phyloP scores from a whole-genome alignment of 768 basidiomycete species.

The Phanerochaete sordida region DNA sequence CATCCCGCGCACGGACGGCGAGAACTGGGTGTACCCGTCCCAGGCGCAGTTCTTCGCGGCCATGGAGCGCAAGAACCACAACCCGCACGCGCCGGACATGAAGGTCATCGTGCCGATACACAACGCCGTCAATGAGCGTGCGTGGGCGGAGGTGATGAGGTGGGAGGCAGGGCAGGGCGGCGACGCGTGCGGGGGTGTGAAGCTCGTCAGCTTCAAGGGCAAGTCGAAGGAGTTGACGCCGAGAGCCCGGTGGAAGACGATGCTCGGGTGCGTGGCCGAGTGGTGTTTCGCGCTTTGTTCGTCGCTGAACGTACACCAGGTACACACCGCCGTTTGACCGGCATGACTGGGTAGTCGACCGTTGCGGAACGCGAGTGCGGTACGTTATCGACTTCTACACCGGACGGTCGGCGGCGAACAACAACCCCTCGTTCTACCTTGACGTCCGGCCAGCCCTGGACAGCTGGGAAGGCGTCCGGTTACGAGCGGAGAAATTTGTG shows the following conservation, averaged over 20 bases:
- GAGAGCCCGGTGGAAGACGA: slow-evolving; percentile 75
- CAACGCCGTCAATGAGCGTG: slow-evolving; percentile 92
- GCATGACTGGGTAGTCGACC: slow-evolving; percentile 96
- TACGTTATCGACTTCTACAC: slow-evolving; percentile 99
- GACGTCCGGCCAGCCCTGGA: slow-evolving; percentile 95
- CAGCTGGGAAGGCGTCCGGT: slow-evolving; percentile 88
- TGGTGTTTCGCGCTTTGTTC: neutral
- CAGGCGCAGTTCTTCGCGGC: slow-evolving; percentile 99
- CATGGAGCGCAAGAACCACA: slow-evolving; percentile 92
- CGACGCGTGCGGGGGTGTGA: slow-evolving; percentile 75
- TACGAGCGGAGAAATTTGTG: slow-evolving; percentile 67
- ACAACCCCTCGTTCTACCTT: slow-evolving; percentile 81
- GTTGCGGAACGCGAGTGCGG: slow-evolving; percentile 83
- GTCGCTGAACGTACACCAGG: slow-evolving; percentile 37
- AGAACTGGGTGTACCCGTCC: slow-evolving; percentile 97
- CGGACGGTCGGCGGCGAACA: slow-evolving; percentile 51
- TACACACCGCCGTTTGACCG: slow-evolving; percentile 95
- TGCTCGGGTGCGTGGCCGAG: slow-evolving; percentile 72
- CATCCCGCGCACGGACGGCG: slow-evolving; percentile 71
- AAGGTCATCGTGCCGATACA: slow-evolving; percentile 95
- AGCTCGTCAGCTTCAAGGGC: slow-evolving; percentile 89
- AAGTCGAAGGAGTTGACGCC: slow-evolving; percentile 76
- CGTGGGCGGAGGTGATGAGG: slow-evolving; percentile 47
- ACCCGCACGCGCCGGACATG: slow-evolving; percentile 88
- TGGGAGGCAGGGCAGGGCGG: slow-evolving; percentile 74